Base-by-base conservation (phyloP, 106 monocot species). In the Dendrobium huoshanense region DNA sequence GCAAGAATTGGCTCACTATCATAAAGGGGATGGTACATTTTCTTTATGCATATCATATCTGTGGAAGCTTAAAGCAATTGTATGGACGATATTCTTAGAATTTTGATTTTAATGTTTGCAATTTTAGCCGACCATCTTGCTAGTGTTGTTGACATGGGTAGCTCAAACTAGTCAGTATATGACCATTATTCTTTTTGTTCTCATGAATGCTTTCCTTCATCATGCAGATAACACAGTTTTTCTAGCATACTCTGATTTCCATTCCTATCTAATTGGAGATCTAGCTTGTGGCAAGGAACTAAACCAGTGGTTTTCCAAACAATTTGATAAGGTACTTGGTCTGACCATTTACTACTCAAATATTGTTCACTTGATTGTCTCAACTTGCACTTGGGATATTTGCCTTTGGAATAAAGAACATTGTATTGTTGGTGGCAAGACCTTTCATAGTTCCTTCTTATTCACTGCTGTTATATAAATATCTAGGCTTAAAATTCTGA, bases 281-380 rank as follows among this genome's bases (percentile, higher is more conserved):
- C 85, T 87, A 77, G 95, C 89, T 83, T 95, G 93, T 84, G 87
- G 87, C 19, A 91, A 93, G 78, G 95, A 91, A 81, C 85, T 99
- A 22, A 95, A 90, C 77, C 86, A 93, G 45, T 99, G 95, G 95
- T 95, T 93, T 82, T 87, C 83, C 51, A 99, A 99, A 82, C 99
- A 99, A 79, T 95, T 99, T 91, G 91, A 99, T 19, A 90, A 77
- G 90, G 98, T 97, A 91, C 37, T 55, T 67, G 67, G 70, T 59
- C 3, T 41, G 56, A 4, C 19, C 59, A 37, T 59, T 59, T 31
- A 47, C 44, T 74, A 17, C 33, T 61, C 42, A 59, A 27, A 74
- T 27, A 24, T 20, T 33, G 27, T 29, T 29, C 70, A 70, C 70
- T 31, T 33, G 70, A 33, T 70, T 70, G 70, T 13, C 70, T 37